Base-by-base conservation (phyloP, 2,329 filamentous ascomycete species). In the Phyllosticta citrichinensis region DNA sequence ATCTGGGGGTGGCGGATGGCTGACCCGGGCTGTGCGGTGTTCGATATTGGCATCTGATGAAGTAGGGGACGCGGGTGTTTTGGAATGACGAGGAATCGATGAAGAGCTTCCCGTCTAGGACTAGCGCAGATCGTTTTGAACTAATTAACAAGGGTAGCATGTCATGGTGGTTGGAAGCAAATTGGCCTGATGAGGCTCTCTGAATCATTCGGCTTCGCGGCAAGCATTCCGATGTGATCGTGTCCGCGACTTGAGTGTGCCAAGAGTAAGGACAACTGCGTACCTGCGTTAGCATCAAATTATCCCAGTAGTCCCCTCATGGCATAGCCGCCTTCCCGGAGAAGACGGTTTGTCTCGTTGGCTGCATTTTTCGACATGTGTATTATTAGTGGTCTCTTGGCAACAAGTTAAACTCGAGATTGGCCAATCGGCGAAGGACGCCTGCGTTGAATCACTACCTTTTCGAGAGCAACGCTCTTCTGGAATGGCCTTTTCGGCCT, bases 11-110 rank as follows among this genome's bases (percentile, higher is more conserved):
- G 58, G 58, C 58, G 40, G 40, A 51, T 20, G 35, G 20, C 52
- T 35, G 51, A 52, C 53, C 58, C 19, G 35, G 35, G 25, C 53
- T 35, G n/a, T 25, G 20, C 40, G 55, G 58, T 53, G 27, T 55
- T 55, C n/a, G 57, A 24, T 55, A n/a, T 27, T 27, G 47, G 57
- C n/a, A 19, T 22, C 50, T 47, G 40, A 47, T 47, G 40, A 47
- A 14, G 14, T 5, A 47, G 14, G 40, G 17, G 40, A 47, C 40
- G 52, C 35, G 52, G 52, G 20, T 52, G 58, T 56, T 55, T 19
- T 55, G 25, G 58, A 60, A 60, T 60, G 53, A 60, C 53, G 51
- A 56, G 52, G 35, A 50, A 51, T 25, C 52, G 11, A 25, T 25
- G 58, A 20, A 22, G 11, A 24, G 33, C 55, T 60, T 55, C n/a